These are phyloP conservation scores for Cladophialophora exuberans DNA, from an alignment of 2,329 filamentous ascomycete species.

Conservation along the genomic window DNA sequence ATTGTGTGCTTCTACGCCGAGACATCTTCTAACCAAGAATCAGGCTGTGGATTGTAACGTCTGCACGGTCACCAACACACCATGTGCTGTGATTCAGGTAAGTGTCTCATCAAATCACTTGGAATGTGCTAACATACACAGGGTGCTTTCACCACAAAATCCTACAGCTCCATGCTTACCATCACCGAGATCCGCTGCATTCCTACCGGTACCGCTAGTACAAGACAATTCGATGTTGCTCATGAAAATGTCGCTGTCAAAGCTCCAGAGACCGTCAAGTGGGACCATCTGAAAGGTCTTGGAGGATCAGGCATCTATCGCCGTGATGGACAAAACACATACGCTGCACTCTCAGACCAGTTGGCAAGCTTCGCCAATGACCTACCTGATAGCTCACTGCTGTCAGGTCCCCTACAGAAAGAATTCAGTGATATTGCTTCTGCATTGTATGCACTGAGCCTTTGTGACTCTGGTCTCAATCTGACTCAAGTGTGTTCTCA, in stretches of 20 bases:
- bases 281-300: slow-evolving; percentile 1
- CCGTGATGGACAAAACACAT: slow-evolving; percentile 12
- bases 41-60: slow-evolving; percentile 32
- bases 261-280: background rate
- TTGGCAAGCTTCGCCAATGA: slow-evolving; percentile 14
- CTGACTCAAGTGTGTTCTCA: slow-evolving; percentile 20
- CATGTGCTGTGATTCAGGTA: slow-evolving; percentile 23
- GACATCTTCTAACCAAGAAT: background rate
- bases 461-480: slow-evolving; percentile 27
- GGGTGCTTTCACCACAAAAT: slow-evolving; percentile 28
- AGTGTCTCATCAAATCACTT: background rate
- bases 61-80: slow-evolving; percentile 32
- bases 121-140: slow-evolving; percentile 14
- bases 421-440: slow-evolving; percentile 21
- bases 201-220: slow-evolving; percentile 22
- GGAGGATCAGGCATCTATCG: slow-evolving; percentile 9
- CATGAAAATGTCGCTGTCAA: slow-evolving; percentile 5
- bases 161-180: slow-evolving; percentile 26
- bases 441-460: slow-evolving; percentile 26
- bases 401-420: slow-evolving; percentile 16
- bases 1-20: background rate
- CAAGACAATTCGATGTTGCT: slow-evolving; percentile 16
- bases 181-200: slow-evolving; percentile 32
- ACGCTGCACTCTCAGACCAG: slow-evolving; percentile 12
- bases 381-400: slow-evolving; percentile 18